phyloP scores from a whole-genome alignment of 495 filamentous ascomycete species.

The Pseudevernia furfuracea region DNA sequence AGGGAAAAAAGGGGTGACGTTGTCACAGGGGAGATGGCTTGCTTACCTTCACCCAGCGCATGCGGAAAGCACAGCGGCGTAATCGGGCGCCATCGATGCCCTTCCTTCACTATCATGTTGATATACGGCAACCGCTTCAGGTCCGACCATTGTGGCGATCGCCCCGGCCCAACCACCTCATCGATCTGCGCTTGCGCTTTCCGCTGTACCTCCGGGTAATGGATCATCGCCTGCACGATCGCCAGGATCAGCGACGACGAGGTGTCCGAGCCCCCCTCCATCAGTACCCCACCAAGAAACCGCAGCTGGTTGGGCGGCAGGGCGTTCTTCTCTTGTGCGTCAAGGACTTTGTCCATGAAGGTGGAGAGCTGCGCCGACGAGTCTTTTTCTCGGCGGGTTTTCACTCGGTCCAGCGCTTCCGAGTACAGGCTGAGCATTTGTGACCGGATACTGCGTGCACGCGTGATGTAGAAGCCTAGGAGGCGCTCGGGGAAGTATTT shows the following conservation, averaged over 20 bases:
- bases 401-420: not conserved
- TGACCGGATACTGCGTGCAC: not conserved
- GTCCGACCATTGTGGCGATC: conserved; percentile 34
- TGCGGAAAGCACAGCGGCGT: conserved; percentile 48
- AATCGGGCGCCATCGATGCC: conserved; percentile 41
- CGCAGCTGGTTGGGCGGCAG: not conserved
- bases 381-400: not conserved
- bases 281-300: not conserved
- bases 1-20: no score
- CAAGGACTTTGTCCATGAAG: conserved; percentile 1
- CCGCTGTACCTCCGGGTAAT: conserved; percentile 27
- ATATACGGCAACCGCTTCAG: conserved; percentile 37
- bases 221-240: not conserved
- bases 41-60: conserved; percentile 44
- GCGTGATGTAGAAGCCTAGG: not conserved
- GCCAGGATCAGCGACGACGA: conserved; percentile 1
- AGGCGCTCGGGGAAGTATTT: not conserved
- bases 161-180: conserved; percentile 36
- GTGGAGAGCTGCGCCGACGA: not conserved
- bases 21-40: conserved; percentile 17
- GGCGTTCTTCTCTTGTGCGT: not conserved
- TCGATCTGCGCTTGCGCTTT: conserved; percentile 55
- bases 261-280: conserved; percentile 2
- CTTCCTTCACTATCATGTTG: conserved; percentile 40
- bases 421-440: not conserved